Conservation (phyloP, 805 yeast species). For the Candida jianshihensis region DNA sequence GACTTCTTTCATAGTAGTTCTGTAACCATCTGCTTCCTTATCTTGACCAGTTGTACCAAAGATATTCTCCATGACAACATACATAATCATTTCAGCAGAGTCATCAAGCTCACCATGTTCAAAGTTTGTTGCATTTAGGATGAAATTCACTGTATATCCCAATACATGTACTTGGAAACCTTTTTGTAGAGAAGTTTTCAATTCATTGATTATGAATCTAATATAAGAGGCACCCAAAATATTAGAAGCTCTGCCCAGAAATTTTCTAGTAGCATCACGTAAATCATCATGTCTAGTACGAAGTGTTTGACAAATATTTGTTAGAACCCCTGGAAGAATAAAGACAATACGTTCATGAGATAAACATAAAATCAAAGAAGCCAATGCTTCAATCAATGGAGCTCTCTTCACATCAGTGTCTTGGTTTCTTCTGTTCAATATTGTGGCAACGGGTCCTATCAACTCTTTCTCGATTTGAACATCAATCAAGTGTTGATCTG, state of each 20-base stretch:
- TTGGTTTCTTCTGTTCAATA: constrained; percentile 62
- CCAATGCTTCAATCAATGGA: constrained; percentile 75
- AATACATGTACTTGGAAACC: constrained; percentile 94
- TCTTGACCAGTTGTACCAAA: constrained; percentile 92
- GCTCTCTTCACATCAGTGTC: constrained; percentile 71
- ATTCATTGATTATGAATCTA: constrained; percentile 68
- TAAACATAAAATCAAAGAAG: constrained; percentile 58
- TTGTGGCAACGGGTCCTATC: constrained; percentile 53
- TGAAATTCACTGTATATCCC: constrained; percentile 76
- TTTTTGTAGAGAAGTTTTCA: constrained; percentile 68
- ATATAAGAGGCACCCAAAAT: constrained; percentile 70
- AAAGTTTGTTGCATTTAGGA: constrained; percentile 51
- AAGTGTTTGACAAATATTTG: constrained; percentile 83
- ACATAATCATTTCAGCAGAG: constrained; percentile 51
- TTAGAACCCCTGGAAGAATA: constrained; percentile 74
- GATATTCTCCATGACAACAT: constrained; percentile 81
- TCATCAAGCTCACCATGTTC: constrained; percentile 72
- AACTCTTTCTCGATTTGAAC: constrained; percentile 47
- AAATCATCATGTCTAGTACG: constrained; percentile 80
- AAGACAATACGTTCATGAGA: constrained; percentile 45
- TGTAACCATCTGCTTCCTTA: constrained; percentile 90
- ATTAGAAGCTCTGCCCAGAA: constrained; percentile 55
- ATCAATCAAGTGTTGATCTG: constrained; percentile 31
- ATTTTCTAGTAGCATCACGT: constrained; percentile 78
- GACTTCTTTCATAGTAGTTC: constrained; percentile 81